These are phyloP conservation scores for Cyberlindnera japonica DNA, from an alignment of 805 yeast species.

Conservation along the genomic window DNA sequence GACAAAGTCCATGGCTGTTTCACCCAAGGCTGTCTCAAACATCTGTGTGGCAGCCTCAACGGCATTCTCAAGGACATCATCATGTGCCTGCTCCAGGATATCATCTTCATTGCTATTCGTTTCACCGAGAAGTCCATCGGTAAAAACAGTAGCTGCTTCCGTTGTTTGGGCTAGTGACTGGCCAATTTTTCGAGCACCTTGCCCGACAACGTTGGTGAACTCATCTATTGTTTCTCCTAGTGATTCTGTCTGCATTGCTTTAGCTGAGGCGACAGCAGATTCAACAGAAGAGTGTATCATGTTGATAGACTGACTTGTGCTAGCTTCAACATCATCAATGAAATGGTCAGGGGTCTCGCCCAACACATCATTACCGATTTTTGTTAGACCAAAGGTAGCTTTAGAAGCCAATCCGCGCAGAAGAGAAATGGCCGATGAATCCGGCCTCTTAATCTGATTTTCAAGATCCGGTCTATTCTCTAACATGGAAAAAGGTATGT, in stretches of 20 bases:
- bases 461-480: no score
- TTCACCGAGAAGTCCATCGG: background rate
- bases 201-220: background rate
- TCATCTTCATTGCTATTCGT: background rate
- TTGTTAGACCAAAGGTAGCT: no score
- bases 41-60: conserved; percentile 6
- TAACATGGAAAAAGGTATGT: no score
- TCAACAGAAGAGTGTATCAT: background rate
- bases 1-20: conserved; percentile 12
- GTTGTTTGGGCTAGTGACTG: background rate
- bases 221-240: background rate
- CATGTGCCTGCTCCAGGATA: background rate
- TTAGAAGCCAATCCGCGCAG: no score
- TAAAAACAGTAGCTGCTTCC: background rate
- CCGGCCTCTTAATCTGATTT: no score
- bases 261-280: background rate
- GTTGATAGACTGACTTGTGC: background rate
- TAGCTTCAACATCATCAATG: background rate
- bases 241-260: background rate
- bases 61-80: background rate
- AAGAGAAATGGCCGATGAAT: no score
- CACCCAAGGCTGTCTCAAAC: conserved; percentile 18
- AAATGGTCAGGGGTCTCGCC: conserved; percentile 7
- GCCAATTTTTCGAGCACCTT: background rate
- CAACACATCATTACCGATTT: background rate